These are phyloP conservation scores for Rhodotorula sp. DNA, from an alignment of 1,284 basidiomycete species.

Conservation along the genomic window DNA sequence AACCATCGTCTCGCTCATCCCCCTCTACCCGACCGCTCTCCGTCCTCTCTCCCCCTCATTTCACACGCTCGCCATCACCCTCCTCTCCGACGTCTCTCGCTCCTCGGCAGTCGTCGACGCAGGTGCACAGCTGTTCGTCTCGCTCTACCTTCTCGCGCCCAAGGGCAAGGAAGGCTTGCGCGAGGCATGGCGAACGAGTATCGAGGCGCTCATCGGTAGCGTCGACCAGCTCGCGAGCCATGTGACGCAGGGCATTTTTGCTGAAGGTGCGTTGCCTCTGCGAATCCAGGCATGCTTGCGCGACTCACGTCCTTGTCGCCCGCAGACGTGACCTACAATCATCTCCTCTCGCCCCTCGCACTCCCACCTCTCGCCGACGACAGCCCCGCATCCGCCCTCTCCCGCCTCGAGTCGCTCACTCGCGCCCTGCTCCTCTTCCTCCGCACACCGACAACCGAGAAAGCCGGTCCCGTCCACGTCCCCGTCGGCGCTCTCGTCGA, in stretches of 20 bases:
- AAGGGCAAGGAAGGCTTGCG: slow-evolving; percentile 37
- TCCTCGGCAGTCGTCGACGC: neutral
- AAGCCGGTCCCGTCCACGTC: slow-evolving; percentile 26
- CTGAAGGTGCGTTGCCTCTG: slow-evolving; percentile 26
- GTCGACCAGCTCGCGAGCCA: slow-evolving; percentile 18
- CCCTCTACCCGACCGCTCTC: slow-evolving; percentile 38
- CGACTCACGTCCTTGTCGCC: neutral
- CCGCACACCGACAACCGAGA: slow-evolving; percentile 37
- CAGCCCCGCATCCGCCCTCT: slow-evolving; percentile 9
- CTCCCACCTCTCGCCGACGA: slow-evolving; percentile 18
- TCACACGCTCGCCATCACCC: slow-evolving; percentile 31
- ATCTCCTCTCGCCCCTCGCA: slow-evolving; percentile 25
- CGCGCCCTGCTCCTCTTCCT: slow-evolving; percentile 19
- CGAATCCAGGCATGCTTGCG: neutral
- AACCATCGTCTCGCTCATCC: slow-evolving; percentile 28
- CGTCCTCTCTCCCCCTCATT: slow-evolving; percentile 28
- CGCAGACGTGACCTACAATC: slow-evolving; percentile 28
- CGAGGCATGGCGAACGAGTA: slow-evolving; percentile 35
- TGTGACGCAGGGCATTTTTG: slow-evolving; percentile 24
- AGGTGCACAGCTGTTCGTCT: slow-evolving; percentile 32
- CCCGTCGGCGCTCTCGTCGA: slow-evolving; percentile 35
- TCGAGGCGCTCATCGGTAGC: slow-evolving; percentile 31
- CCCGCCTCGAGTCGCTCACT: slow-evolving; percentile 27
- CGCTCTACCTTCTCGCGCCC: slow-evolving; percentile 38
- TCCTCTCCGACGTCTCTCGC: neutral